Evolutionary conservation across 495 filamentous ascomycete genomes (phyloP), one percentile per base, ranked within the genome.

Genomic region (Delitschia confertaspora): DNA sequence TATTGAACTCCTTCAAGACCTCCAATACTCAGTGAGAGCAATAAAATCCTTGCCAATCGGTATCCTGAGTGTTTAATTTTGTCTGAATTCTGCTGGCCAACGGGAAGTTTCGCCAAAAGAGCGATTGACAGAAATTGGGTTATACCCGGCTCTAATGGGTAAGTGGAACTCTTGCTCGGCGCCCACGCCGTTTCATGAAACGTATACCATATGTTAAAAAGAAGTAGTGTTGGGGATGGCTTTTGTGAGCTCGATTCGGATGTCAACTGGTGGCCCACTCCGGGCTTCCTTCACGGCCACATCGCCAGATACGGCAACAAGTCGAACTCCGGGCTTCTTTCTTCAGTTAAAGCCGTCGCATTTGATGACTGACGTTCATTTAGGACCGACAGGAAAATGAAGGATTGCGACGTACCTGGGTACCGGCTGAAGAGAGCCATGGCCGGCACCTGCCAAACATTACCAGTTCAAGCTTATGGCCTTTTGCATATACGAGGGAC

Each of bases 391-490:
- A 46, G 43, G 27, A 38, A n/a, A n/a, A n/a, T n/a, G n/a, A 13
- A 2, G 17, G 13, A 6, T 20, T 29, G 31, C 22, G 43, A 47
- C 5, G 49, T 53, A 53, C 49, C 42, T 47, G n/a, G 42, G 42
- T 36, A 33, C 41, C 48, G 48, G 48, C 48, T 51, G 41, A 46
- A 51, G 32, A 45, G 29, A 24, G 14, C n/a, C 35, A 32, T 26
- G 46, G 46, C 38, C 33, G 23, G 18, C 45, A 22, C 29, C 23
- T 42, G 45, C 30, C 22, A n/a, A 31, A 40, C 35, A 50, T 38
- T 43, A 40, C 47, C 38, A 49, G 44, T 31, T 50, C 47, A 50
- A 44, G 39, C 39, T 45, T 36, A 34, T 51, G n/a, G 41, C 39
- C 10, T 14, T 20, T 37, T 47, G 49, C 41, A 51, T 27, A 18